Conservation (phyloP, 345 rosid genomes). For the Salix suchowensis region DNA sequence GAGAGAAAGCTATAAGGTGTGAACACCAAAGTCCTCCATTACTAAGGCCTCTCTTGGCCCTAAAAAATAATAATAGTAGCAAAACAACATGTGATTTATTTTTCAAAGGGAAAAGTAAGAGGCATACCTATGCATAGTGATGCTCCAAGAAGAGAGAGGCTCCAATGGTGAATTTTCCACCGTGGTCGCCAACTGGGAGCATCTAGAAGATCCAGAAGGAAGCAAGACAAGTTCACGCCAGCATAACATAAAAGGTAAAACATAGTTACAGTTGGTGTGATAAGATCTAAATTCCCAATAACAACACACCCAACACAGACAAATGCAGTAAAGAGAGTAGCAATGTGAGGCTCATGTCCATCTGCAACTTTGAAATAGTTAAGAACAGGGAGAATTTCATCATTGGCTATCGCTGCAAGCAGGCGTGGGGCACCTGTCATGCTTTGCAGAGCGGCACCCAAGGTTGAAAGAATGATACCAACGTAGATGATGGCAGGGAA, state of each 20-base stretch:
- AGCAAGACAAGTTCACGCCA: conserved; percentile 98
- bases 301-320: conserved; percentile 83
- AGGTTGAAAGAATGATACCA: conserved; percentile 94
- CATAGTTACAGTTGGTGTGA: conserved; percentile 96
- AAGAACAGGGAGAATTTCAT: conserved; percentile 95
- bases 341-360: conserved; percentile 77
- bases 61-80: not conserved
- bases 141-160: conserved; percentile 93
- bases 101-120: conserved; percentile 7
- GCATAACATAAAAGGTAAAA: conserved; percentile 92
- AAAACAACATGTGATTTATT: not conserved
- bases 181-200: conserved; percentile 99
- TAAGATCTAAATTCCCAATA: conserved; percentile 96
- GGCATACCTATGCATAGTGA: conserved; percentile 71
- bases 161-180: conserved; percentile 99
- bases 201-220: conserved; percentile 97
- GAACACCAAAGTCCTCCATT: not conserved
- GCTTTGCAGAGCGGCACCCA: conserved; percentile 99
- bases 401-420: conserved; percentile 99
- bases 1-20: not conserved
- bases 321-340: conserved; percentile 89
- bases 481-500: conserved; percentile 68
- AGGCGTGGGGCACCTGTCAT: conserved; percentile 96
- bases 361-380: conserved; percentile 93
- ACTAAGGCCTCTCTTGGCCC: not conserved